Percentiles rank a stretch among this genome's conserved stretches.
phyloP scores from a whole-genome alignment of 2,329 filamentous ascomycete species.

The Penicillium sp. region DNA sequence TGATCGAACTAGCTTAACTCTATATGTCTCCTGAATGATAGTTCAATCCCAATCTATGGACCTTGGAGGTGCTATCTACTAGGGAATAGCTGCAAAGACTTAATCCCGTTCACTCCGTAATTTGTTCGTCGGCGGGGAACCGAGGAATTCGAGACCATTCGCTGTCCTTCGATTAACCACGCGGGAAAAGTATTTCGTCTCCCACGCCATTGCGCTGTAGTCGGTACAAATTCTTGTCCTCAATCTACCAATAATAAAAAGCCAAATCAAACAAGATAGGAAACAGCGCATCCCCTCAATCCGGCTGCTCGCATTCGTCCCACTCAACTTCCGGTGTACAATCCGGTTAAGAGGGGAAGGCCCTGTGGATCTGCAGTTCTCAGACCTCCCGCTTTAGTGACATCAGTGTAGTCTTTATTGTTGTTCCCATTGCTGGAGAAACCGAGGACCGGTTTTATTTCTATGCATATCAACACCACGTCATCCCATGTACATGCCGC shows the following conservation, averaged over 20 bases:
- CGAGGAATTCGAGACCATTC: slow-evolving; percentile 24
- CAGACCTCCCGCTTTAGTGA: neutral
- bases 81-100: neutral
- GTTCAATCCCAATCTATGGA: neutral
- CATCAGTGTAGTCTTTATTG: neutral
- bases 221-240: neutral
- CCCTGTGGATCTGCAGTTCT: neutral
- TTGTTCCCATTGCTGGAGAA: neutral
- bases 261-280: neutral
- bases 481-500: neutral
- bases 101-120: slow-evolving; percentile 16
- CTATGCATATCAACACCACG: neutral
- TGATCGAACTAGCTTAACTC: too few species aligned
- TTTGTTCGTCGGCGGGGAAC: slow-evolving; percentile 27
- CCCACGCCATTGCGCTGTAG: neutral
- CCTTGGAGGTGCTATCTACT: neutral
- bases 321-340: slow-evolving; percentile 1
- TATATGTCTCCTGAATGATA: neutral
- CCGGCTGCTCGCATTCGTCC: neutral
- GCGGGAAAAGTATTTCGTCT: neutral
- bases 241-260: neutral
- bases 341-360: slow-evolving; percentile 1
- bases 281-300: neutral
- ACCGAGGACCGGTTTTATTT: neutral
- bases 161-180: slow-evolving; percentile 1